Conservation (phyloP, 768 basidiomycete genomes). For the Fistulinella prunicolor region DNA sequence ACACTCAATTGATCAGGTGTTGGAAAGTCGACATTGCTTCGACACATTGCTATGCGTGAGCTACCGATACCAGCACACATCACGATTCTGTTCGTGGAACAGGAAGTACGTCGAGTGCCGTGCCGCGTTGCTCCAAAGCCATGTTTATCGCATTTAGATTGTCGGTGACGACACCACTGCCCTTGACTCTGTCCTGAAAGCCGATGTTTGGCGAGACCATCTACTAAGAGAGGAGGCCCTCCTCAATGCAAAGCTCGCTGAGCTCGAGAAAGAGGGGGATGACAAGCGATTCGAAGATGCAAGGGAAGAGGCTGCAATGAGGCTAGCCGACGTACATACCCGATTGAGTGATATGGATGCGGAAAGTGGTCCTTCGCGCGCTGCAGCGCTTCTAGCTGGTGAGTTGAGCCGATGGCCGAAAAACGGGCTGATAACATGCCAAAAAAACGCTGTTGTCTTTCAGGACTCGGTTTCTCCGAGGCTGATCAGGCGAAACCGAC, state of each 20-base stretch:
- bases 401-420: slow-evolving; percentile 8
- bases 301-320: slow-evolving; percentile 76
- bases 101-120: slow-evolving; percentile 60
- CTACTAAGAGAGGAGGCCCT: slow-evolving; percentile 79
- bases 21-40: slow-evolving; percentile 94
- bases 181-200: slow-evolving; percentile 93
- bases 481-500: slow-evolving; percentile 82
- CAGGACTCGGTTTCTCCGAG: slow-evolving; percentile 90
- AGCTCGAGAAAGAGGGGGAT: slow-evolving; percentile 70
- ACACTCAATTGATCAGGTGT: slow-evolving; percentile 50
- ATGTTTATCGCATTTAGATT: slow-evolving; percentile 47
- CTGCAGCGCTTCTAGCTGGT: slow-evolving; percentile 87
- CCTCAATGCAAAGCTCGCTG: slow-evolving; percentile 69
- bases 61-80: slow-evolving; percentile 93
- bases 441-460: neutral
- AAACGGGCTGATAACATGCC: too few relatives aligned
- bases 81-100: slow-evolving; percentile 96
- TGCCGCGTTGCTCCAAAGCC: neutral
- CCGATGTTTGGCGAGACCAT: slow-evolving; percentile 98
- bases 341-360: slow-evolving; percentile 97
- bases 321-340: slow-evolving; percentile 86
- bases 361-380: slow-evolving; percentile 92
- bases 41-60: slow-evolving; percentile 93
- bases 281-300: slow-evolving; percentile 82
- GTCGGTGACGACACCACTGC: slow-evolving; percentile 91